phyloP scores from a whole-genome alignment of 805 yeast species.

The Middelhovenomyces tepae region DNA sequence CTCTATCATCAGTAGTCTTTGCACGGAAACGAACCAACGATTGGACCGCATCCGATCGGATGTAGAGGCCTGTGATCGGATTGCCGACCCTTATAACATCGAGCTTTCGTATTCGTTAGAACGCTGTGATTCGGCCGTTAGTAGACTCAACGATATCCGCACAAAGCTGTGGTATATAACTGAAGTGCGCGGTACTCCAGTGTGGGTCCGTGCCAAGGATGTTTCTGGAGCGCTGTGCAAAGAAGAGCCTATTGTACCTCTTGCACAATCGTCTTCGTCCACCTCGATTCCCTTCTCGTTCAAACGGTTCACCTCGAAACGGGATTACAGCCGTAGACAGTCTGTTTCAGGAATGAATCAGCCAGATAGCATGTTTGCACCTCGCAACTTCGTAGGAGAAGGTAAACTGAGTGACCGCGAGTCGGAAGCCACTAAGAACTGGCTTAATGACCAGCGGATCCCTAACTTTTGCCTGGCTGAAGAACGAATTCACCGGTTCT shows the following conservation, averaged over 20 bases:
- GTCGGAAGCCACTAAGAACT: conserved; percentile 23
- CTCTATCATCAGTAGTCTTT: background rate
- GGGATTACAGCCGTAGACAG: conserved; percentile 20
- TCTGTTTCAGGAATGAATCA: conserved; percentile 10
- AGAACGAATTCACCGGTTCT: conserved; percentile 28
- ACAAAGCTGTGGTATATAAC: conserved; percentile 21
- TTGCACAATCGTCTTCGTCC: conserved; percentile 1
- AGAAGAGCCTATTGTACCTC: conserved; percentile 5
- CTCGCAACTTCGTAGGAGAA: conserved; percentile 20
- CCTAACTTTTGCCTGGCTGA: conserved; percentile 29
- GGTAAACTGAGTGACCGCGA: conserved; percentile 28
- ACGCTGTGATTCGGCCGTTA: conserved; percentile 8
- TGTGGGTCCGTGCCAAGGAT: conserved; percentile 20
- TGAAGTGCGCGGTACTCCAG: conserved; percentile 16
- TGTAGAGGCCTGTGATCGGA: background rate
- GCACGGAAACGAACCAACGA: background rate
- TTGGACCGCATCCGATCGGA: background rate
- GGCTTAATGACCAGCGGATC: conserved; percentile 23
- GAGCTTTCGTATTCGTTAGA: conserved; percentile 8
- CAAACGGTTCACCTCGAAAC: conserved; percentile 14
- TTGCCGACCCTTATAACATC: conserved; percentile 10
- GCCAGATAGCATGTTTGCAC: conserved; percentile 24
- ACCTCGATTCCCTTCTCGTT: conserved; percentile 17
- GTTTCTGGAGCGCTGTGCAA: conserved; percentile 17
- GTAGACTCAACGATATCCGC: conserved; percentile 12